Conservation (phyloP, 805 yeast species). For the Wickerhamia fluorescens region DNA sequence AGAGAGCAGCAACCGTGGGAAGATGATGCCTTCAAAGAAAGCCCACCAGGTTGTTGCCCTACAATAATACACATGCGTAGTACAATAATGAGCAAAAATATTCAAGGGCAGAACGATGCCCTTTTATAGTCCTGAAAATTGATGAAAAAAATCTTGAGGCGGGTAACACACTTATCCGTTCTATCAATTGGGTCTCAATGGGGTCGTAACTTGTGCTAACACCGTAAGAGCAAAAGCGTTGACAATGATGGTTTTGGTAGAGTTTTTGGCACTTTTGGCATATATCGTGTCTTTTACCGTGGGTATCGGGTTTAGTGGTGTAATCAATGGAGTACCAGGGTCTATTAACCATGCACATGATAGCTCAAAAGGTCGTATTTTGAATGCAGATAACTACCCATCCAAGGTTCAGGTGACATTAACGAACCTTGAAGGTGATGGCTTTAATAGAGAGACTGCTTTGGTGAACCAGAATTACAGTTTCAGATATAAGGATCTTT, state of each 20-base stretch:
- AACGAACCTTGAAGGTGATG: conserved; percentile 10
- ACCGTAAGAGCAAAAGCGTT: too few relatives aligned
- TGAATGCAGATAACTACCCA: conserved; percentile 31
- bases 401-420: conserved; percentile 21
- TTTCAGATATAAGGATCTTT: conserved; percentile 18
- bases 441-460: conserved; percentile 5
- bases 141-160: not conserved
- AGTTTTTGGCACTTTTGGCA: too few relatives aligned
- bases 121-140: too few relatives aligned
- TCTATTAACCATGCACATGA: conserved; percentile 10
- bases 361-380: conserved; percentile 9
- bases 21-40: conserved; percentile 7
- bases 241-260: too few relatives aligned
- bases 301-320: conserved; percentile 18
- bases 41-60: conserved; percentile 32
- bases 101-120: too few relatives aligned
- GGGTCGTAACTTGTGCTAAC: too few relatives aligned
- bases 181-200: conserved; percentile 1
- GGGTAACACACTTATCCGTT: not conserved
- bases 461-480: conserved; percentile 18
- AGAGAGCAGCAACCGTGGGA: conserved; percentile 40
- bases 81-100: conserved; percentile 30
- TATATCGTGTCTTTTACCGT: too few relatives aligned
- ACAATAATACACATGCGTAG: conserved; percentile 44
- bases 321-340: conserved; percentile 21